Evolutionary conservation across 257 asterid species (phyloP), one percentile per base, ranked within the genome.

Genomic region (Avicennia marina): DNA sequence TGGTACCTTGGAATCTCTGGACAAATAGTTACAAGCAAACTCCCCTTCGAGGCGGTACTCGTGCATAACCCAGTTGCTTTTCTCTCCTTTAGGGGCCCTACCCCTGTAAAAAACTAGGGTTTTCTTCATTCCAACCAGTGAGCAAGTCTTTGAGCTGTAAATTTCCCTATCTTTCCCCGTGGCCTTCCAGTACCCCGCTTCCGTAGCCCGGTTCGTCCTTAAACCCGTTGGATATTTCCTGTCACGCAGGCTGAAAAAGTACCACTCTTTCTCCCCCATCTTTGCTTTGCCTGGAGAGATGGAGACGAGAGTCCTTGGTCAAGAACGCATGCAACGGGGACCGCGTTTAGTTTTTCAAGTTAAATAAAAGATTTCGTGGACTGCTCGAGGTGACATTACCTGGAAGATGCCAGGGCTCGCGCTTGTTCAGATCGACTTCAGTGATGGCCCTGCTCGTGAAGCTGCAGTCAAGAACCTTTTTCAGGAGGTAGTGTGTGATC

Each of bases 101-200:
- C 98, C 98, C 9, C 83, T 15, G 71, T 90, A 90, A 68, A 84
- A 90, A 44, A 90, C 96, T 55, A 90, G 90, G 90, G 98, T 90
- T 84, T 90, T 90, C 95, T 90, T 90, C 98, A 87, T 90, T n/a
- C 98, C 98, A 16, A 84, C 96, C 4, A 90, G 82, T 0, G 90
- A 56, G 13, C 80, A 53, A 1, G 84, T 84, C 27, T 83, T 84
- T 0, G 94, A 67, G 73, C 94, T 84, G 78, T 63, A 78, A 41
- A 90, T 90, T 31, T 90, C 96, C 68, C 98, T 67, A 60, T 90
- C 98, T 53, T 90, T 90, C 0, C 98, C 98, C 1, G 98, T 90
- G 0, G 98, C 98, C 64, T 90, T 90, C 98, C 98, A 90, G 75
- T 90, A 90, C 0, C 98, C 98, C 11, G 94, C 81, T n/a, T 84